Evolutionary conservation across 106 monocot species (phyloP).

Genomic region (Allium cepa): DNA sequence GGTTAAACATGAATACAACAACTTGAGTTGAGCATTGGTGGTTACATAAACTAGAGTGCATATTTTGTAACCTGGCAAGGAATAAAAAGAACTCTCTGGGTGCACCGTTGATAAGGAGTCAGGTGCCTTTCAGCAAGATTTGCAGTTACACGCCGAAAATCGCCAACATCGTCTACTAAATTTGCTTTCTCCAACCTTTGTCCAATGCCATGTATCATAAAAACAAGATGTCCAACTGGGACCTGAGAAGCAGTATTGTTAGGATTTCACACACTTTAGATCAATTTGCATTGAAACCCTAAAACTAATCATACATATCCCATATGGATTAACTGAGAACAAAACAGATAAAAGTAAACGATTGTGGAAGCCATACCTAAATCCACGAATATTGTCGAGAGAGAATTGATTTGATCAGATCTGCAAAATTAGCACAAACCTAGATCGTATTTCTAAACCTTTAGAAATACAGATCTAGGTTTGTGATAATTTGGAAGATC

Average conservation of each 20-base stretch:
- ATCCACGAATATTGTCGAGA: too few species aligned
- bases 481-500: too few species aligned
- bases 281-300: too few species aligned
- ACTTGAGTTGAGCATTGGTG: not conserved
- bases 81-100: conserved; percentile 91
- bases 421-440: too few species aligned
- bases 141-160: conserved; percentile 81
- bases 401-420: too few species aligned
- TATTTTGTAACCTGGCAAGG: conserved; percentile 78
- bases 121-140: conserved; percentile 81
- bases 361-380: too few species aligned
- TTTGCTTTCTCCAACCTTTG: conserved; percentile 95
- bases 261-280: too few species aligned
- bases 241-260: conserved; percentile 34
- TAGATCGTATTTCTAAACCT: too few species aligned
- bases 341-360: too few species aligned
- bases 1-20: not conserved
- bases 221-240: conserved; percentile 92
- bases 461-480: too few species aligned
- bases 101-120: conserved; percentile 75
- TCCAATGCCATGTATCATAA: conserved; percentile 99
- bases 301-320: too few species aligned
- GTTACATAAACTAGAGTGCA: not conserved
- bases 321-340: too few species aligned
- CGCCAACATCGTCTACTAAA: conserved; percentile 98